Evolutionary conservation across 1,139 yeast species (phyloP).

Genomic region (Lizanozyma gosingica): DNA sequence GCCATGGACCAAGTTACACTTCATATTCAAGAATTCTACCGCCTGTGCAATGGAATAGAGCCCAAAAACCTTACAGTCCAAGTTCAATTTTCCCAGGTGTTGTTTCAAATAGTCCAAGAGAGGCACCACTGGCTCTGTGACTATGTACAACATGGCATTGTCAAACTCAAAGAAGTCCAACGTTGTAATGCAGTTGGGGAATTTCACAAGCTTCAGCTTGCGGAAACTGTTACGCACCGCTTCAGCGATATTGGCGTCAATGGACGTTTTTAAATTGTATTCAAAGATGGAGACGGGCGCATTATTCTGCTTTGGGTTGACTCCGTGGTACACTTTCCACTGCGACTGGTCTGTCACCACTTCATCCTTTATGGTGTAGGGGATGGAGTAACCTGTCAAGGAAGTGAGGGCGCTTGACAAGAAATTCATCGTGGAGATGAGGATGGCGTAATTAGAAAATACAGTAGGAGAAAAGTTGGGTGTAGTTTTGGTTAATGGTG

Average conservation of each 20-base stretch:
- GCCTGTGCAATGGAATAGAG: slow-evolving; percentile 48
- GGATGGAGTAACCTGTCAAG: slow-evolving; percentile 46
- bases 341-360: slow-evolving; percentile 17
- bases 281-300: slow-evolving; percentile 51
- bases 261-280: slow-evolving; percentile 41
- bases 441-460: too few relatives aligned
- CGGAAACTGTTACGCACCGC: slow-evolving; percentile 58
- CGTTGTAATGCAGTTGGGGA: slow-evolving; percentile 70
- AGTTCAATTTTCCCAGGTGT: slow-evolving; percentile 12
- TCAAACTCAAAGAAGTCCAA: slow-evolving; percentile 67
- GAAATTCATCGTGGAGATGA: slow-evolving; percentile 53
- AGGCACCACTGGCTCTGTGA: slow-evolving; percentile 74
- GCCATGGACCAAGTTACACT: slow-evolving; percentile 61
- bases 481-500: too few relatives aligned
- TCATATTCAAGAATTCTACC: slow-evolving; percentile 52
- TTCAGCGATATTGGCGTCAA: slow-evolving; percentile 22
- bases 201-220: slow-evolving; percentile 57
- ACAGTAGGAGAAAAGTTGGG: too few relatives aligned
- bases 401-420: slow-evolving; percentile 47
- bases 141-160: slow-evolving; percentile 43
- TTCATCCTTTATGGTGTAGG: slow-evolving; percentile 45
- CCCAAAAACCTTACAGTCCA: slow-evolving; percentile 48
- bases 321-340: slow-evolving; percentile 35
- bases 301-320: slow-evolving; percentile 28
- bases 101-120: slow-evolving; percentile 27